A percentile compares a stretch with the other conserved stretches of the same genome.
Evolutionary conservation across 345 rosid genomes (phyloP).

Genomic region (Populus simonii): DNA sequence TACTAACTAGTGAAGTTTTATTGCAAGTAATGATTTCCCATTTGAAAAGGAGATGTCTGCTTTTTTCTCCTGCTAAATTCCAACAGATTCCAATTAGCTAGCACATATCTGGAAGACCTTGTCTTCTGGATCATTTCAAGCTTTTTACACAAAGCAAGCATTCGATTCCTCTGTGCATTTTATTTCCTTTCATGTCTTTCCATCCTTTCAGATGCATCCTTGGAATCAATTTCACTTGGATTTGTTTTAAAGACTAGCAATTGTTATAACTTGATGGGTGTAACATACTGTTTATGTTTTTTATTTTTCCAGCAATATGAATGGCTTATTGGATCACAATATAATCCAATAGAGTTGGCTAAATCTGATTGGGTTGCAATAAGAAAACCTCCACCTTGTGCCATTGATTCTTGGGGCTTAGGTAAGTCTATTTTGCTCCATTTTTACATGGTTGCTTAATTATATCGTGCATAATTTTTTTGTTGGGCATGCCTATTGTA

Average conservation of each 20-base stretch:
- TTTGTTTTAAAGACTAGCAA: not conserved
- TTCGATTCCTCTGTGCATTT: too few relatives aligned
- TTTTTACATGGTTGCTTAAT: not conserved
- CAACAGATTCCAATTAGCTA: too few relatives aligned
- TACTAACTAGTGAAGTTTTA: not conserved
- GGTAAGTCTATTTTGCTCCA: slow-evolving; percentile 44
- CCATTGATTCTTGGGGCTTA: slow-evolving; percentile 98
- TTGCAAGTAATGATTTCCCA: not conserved
- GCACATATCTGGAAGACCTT: too few relatives aligned
- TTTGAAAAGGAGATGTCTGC: too few relatives aligned
- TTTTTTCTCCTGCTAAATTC: too few relatives aligned
- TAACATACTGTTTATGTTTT: not conserved
- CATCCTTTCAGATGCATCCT: too few relatives aligned
- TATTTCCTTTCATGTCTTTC: too few relatives aligned
- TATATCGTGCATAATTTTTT: not conserved
- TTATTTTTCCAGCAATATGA: slow-evolving; percentile 61
- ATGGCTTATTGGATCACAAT: slow-evolving; percentile 91
- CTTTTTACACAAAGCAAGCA: too few relatives aligned
- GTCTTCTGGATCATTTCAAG: too few relatives aligned
- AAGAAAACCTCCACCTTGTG: slow-evolving; percentile 94
- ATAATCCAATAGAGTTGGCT: slow-evolving; percentile 83
- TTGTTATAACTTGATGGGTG: not conserved
- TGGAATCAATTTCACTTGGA: not conserved
- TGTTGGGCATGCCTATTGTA: too few relatives aligned
- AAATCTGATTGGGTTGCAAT: slow-evolving; percentile 91